A percentile compares a stretch with the other conserved stretches of the same genome.
These are phyloP conservation scores for Linanthus parryae DNA, from an alignment of 148 eudicot genomes.

Conservation along the genomic window DNA sequence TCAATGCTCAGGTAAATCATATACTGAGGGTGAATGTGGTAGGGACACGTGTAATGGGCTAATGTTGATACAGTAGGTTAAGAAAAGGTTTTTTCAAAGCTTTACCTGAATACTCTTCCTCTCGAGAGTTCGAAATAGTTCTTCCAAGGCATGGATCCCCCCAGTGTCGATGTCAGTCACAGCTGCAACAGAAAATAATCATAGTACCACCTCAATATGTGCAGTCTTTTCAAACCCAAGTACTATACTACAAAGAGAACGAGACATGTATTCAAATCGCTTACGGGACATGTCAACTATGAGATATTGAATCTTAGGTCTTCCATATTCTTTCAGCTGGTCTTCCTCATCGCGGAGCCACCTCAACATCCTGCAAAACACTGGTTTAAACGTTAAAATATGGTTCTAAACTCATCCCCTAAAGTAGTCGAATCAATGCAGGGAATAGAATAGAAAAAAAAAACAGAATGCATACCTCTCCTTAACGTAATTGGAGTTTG, in stretches of 20 bases:
- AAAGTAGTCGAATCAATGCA: background rate
- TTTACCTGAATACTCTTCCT: constrained; percentile 50
- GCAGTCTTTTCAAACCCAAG: background rate
- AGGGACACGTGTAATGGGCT: too few relatives aligned
- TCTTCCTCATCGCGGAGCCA: constrained; percentile 65
- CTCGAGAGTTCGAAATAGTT: constrained; percentile 40
- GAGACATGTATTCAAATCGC: constrained; percentile 2
- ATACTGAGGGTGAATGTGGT: too few relatives aligned
- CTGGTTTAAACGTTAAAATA: background rate
- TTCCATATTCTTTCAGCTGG: constrained; percentile 11
- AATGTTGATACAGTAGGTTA: too few relatives aligned
- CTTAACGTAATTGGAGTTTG: constrained; percentile 74
- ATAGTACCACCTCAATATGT: background rate
- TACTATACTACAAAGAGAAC: background rate
- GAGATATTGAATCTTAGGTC: constrained; percentile 29
- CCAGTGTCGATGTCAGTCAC: constrained; percentile 74
- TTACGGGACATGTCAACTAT: constrained; percentile 72
- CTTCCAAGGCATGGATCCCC: constrained; percentile 65
- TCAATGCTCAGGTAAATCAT: too few relatives aligned
- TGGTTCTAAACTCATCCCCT: background rate
- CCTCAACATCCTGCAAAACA: constrained; percentile 46
- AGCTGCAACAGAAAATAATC: constrained; percentile 38
- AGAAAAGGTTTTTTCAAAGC: too few relatives aligned
- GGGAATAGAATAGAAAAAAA: background rate
- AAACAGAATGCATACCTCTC: constrained; percentile 53